Base-by-base conservation (phyloP, 1,284 basidiomycete genomes). In the Ustilago trichophora region DNA sequence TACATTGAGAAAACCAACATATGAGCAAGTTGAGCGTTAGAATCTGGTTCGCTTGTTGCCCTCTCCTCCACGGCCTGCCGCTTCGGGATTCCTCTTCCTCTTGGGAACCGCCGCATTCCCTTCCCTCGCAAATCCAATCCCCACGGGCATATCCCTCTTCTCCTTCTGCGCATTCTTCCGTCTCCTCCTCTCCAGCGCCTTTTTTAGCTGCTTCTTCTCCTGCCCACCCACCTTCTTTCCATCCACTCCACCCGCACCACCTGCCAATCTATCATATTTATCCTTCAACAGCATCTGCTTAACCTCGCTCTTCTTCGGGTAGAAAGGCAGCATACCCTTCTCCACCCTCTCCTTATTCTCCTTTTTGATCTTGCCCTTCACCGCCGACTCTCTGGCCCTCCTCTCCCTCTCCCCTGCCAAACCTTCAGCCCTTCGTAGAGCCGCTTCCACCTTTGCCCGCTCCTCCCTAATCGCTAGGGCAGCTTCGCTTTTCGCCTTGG, bases 121-220 rank as follows among this genome's bases (percentile, higher is more conserved):
- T 3, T 50, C 51, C 10, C 46, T 46, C 3, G 27, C 64, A 46
- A 60, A 57, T 15, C 56, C 45, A 21, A 70, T 65, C 12, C 67
- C 67, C 1, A 45, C 56, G 7, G 73, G 73, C 73, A 75, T 71
- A 26, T 60, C 51, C 22, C 87, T 90, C 83, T 93, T 95, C 85
- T 96, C 93, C 83, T 91, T 93, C 82, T 92, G 91, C 26, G 86
- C 86, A 19, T 90, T 84, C 85, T 94, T 95, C 82, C 88, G 91
- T 82, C 91, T 87, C 80, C 89, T 92, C 85, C 91, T 93, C 77
- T 92, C 91, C 35, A 95, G 87, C 2, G 88, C 91, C 50, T 70
- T 70, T 80, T 90, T 91, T 57, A 94, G 90, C 0, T 92, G 91
- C 29, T 70, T 64, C 63, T 67, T 68, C 46, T 60, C 52, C 25